These are phyloP conservation scores for Chlorella variabilis DNA, from an alignment of 163 green algal species.

Conservation along the genomic window DNA sequence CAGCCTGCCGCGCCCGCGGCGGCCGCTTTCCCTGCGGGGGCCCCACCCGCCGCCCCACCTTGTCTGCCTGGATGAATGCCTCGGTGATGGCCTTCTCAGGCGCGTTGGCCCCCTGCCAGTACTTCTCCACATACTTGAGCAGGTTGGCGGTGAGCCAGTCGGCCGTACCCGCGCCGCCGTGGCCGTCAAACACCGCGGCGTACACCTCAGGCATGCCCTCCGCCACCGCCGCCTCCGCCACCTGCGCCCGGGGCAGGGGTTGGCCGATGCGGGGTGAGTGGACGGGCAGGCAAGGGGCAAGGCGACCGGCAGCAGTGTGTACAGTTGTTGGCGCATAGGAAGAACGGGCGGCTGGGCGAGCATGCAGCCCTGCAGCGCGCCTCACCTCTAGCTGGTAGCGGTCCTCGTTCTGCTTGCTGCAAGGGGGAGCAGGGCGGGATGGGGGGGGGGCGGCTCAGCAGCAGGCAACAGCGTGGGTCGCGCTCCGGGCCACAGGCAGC, in stretches of 20 bases:
- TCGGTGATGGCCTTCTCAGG: slow-evolving; percentile 38
- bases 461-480: too few species aligned
- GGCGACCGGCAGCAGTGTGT: too few species aligned
- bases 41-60: background rate
- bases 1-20: too few species aligned
- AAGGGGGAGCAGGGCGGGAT: background rate
- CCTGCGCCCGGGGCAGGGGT: background rate
- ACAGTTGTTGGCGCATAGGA: too few species aligned
- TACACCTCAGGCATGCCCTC: slow-evolving; percentile 25
- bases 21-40: too few species aligned
- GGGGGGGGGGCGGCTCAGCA: too few species aligned
- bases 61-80: slow-evolving; percentile 59
- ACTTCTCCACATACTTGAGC: slow-evolving; percentile 47
- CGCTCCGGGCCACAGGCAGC: background rate
- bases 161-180: slow-evolving; percentile 51
- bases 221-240: background rate
- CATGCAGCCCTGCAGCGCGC: too few species aligned
- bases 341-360: too few species aligned
- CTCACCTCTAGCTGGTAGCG: slow-evolving; percentile 34
- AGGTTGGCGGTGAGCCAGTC: slow-evolving; percentile 59
- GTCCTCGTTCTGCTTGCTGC: slow-evolving; percentile 57
- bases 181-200: slow-evolving; percentile 56
- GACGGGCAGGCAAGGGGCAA: background rate
- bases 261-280: too few species aligned
- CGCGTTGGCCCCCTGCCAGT: slow-evolving; percentile 37